Percentiles rank a stretch among this genome's conserved stretches.
Conservation (phyloP, 2,329 filamentous ascomycete species). For the Pseudofabraea citricarpa region DNA sequence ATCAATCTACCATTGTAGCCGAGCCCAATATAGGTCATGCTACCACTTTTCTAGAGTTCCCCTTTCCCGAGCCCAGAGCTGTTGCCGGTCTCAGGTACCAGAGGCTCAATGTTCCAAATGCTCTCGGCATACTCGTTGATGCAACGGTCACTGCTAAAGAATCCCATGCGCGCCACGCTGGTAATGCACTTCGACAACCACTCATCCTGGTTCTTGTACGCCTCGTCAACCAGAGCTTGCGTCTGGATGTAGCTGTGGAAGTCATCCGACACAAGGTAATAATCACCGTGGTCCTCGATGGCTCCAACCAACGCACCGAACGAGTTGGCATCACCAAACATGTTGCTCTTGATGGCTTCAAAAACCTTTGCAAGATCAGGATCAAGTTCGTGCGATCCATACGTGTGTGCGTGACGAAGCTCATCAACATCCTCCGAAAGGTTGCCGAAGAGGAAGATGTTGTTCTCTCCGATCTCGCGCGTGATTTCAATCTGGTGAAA, state of each 20-base stretch:
- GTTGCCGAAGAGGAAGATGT: conserved; percentile 98
- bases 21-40: no score
- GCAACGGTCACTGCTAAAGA: conserved; percentile 92
- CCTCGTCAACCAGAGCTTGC: conserved; percentile 84
- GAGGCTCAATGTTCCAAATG: conserved; percentile 94
- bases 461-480: conserved; percentile 90
- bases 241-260: conserved; percentile 94
- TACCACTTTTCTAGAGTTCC: conserved; percentile 12
- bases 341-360: conserved; percentile 70
- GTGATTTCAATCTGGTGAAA: conserved; percentile 86
- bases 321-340: conserved; percentile 72
- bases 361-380: conserved; percentile 77
- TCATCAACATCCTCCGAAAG: conserved; percentile 96
- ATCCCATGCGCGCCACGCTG: conserved; percentile 89
- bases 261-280: conserved; percentile 96
- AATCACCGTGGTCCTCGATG: conserved; percentile 90
- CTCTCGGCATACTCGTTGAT: conserved; percentile 96
- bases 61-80: conserved; percentile 15
- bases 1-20: neutral
- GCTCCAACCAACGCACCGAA: conserved; percentile 82
- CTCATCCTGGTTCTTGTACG: conserved; percentile 85
- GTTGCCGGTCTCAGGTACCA: conserved; percentile 15
- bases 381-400: conserved; percentile 75
- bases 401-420: conserved; percentile 84
- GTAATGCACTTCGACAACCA: conserved; percentile 90